Evolutionary conservation across 1,284 basidiomycete species (phyloP).

Genomic region (Puccinia coronata): DNA sequence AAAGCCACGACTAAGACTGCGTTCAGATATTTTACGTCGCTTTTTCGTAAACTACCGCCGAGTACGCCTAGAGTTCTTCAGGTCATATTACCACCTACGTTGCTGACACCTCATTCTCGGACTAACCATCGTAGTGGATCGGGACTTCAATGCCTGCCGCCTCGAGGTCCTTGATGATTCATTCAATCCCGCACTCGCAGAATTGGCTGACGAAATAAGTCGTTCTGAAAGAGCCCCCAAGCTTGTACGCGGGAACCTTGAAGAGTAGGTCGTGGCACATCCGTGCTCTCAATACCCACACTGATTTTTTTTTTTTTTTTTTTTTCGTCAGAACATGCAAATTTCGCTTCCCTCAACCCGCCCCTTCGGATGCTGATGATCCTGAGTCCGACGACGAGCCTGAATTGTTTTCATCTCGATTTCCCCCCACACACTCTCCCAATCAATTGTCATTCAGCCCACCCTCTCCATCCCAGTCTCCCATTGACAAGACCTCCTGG

Average conservation of each 20-base stretch:
- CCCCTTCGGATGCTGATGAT: not conserved
- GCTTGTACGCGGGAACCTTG: not conserved
- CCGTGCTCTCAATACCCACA: not conserved
- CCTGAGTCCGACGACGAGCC: not conserved
- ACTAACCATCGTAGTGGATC: not conserved
- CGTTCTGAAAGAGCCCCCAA: not conserved
- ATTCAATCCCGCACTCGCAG: not conserved
- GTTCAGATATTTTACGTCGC: too few relatives aligned
- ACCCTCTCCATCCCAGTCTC: not conserved
- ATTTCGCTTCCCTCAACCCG: not conserved
- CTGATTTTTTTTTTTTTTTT: not conserved
- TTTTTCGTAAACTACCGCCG: too few relatives aligned
- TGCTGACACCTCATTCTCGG: not conserved
- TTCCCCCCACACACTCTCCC: not conserved
- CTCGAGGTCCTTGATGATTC: not conserved
- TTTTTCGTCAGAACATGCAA: not conserved
- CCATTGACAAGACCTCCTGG: not conserved
- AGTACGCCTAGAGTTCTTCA: conserved; percentile 4
- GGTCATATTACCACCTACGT: not conserved
- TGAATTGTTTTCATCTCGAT: not conserved
- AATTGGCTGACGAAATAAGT: not conserved
- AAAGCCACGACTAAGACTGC: too few relatives aligned
- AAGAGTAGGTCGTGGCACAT: not conserved
- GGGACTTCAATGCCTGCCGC: not conserved
- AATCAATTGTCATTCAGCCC: not conserved